phyloP scores from a whole-genome alignment of 108 stramenopile species.

The Pelagomonas calceolata region DNA sequence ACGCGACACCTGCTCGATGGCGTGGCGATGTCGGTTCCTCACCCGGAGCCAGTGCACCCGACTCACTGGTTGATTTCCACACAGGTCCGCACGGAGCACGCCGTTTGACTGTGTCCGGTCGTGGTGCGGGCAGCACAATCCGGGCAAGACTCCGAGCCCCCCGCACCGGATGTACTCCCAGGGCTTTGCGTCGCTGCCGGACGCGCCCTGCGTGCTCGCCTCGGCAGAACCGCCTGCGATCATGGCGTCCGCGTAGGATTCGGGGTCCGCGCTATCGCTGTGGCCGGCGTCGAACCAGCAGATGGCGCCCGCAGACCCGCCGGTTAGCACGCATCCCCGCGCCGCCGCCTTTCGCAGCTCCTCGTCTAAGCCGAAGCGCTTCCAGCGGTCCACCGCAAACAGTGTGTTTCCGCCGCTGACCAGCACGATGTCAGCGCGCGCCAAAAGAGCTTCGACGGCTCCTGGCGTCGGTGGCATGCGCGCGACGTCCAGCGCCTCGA shows the following conservation, averaged over 20 bases:
- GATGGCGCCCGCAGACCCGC: constrained; percentile 69
- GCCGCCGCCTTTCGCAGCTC: constrained; percentile 31
- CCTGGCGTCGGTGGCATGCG: not conserved
- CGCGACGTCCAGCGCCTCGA: constrained; percentile 1
- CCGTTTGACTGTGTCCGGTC: constrained; percentile 64
- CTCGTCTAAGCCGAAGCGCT: constrained; percentile 39
- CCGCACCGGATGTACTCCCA: constrained; percentile 51
- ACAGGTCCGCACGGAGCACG: constrained; percentile 40
- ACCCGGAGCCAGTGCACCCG: no score
- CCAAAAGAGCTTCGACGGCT: not conserved
- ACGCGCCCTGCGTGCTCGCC: not conserved
- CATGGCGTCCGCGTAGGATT: constrained; percentile 30
- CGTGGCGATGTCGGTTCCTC: no score
- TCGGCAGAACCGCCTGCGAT: not conserved
- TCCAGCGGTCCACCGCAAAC: constrained; percentile 68
- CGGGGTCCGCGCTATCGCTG: constrained; percentile 50
- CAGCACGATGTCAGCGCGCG: constrained; percentile 45
- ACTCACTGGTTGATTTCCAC: no score
- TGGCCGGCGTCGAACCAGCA: constrained; percentile 76
- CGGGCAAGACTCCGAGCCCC: constrained; percentile 52
- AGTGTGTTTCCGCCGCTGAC: constrained; percentile 73
- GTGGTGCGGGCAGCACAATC: constrained; percentile 55
- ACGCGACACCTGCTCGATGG: no score
- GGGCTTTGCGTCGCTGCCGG: constrained; percentile 20
- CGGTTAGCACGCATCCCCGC: constrained; percentile 43